phyloP scores from a whole-genome alignment of 768 basidiomycete species.

The Pholiota conissans region DNA sequence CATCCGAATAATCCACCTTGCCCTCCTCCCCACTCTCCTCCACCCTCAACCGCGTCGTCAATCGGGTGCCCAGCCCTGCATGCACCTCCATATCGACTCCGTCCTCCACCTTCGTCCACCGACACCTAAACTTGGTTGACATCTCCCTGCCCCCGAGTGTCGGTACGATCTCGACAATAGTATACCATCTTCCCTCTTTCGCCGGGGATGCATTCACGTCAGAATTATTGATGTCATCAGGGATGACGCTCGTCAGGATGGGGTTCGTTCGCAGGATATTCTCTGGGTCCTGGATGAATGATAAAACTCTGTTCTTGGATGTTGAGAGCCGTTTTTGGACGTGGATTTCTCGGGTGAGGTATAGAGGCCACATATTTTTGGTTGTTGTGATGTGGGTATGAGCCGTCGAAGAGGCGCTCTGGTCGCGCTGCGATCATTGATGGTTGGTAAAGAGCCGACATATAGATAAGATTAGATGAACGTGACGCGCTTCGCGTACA shows the following conservation, averaged over 20 bases:
- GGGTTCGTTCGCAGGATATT: conserved; percentile 30
- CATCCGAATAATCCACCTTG: conserved; percentile 28
- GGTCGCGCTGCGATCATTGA: too few relatives aligned
- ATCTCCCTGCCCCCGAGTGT: conserved; percentile 23
- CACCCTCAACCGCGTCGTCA: conserved; percentile 16
- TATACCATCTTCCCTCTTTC: conserved; percentile 27
- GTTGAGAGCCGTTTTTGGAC: conserved; percentile 25
- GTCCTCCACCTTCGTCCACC: conserved; percentile 14
- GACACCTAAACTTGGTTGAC: conserved; percentile 23
- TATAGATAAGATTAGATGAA: background rate
- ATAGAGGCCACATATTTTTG: conserved; percentile 29
- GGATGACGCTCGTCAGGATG: conserved; percentile 24
- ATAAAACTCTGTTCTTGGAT: conserved; percentile 19
- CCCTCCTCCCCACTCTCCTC: conserved; percentile 20
- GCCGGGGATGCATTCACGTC: too few relatives aligned
- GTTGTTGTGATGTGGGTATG: background rate
- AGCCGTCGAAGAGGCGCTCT: too few relatives aligned
- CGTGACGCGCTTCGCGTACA: too few relatives aligned
- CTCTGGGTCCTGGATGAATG: conserved; percentile 32
- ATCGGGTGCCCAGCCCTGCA: conserved; percentile 16
- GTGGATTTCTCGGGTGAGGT: conserved; percentile 24
- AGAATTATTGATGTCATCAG: too few relatives aligned
- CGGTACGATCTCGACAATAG: conserved; percentile 28
- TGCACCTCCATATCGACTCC: conserved; percentile 19
- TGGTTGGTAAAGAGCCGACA: background rate